phyloP scores from a whole-genome alignment of 2,329 filamentous ascomycete species.

The Botryotinia calthae region DNA sequence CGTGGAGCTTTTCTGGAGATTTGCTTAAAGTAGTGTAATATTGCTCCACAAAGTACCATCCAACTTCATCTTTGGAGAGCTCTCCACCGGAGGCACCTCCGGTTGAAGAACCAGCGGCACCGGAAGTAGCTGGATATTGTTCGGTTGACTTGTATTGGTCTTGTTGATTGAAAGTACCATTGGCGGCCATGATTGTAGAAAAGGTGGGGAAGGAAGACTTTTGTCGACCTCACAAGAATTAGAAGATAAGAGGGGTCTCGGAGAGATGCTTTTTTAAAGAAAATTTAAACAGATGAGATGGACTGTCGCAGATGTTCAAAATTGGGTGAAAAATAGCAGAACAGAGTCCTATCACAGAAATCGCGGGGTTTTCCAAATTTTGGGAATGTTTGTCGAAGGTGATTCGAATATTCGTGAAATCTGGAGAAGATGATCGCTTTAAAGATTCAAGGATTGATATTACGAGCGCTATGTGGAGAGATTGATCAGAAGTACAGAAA shows the following conservation, averaged over 20 bases:
- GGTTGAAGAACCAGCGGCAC: constrained; percentile 32
- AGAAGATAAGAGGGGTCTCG: constrained; percentile 20
- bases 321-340: constrained; percentile 3
- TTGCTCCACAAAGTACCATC: constrained; percentile 99
- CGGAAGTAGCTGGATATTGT: constrained; percentile 38
- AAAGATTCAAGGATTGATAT: constrained; percentile 4
- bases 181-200: constrained; percentile 37
- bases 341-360: constrained; percentile 36
- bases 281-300: constrained; percentile 10
- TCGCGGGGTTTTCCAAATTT: constrained; percentile 30
- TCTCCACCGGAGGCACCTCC: constrained; percentile 45
- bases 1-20: constrained; percentile 86
- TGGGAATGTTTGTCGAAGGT: constrained; percentile 15
- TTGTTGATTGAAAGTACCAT: constrained; percentile 39
- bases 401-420: background rate
- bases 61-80: constrained; percentile 85
- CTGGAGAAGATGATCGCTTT: background rate
- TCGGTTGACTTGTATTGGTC: constrained; percentile 39
- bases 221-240: constrained; percentile 30
- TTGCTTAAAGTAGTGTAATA: constrained; percentile 98
- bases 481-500: constrained; percentile 27
- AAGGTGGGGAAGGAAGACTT: constrained; percentile 27
- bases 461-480: constrained; percentile 19
- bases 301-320: constrained; percentile 23
- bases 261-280: background rate